Evolutionary conservation across 2,329 filamentous ascomycete genomes (phyloP).

Genomic region (Colletotrichum karsti): DNA sequence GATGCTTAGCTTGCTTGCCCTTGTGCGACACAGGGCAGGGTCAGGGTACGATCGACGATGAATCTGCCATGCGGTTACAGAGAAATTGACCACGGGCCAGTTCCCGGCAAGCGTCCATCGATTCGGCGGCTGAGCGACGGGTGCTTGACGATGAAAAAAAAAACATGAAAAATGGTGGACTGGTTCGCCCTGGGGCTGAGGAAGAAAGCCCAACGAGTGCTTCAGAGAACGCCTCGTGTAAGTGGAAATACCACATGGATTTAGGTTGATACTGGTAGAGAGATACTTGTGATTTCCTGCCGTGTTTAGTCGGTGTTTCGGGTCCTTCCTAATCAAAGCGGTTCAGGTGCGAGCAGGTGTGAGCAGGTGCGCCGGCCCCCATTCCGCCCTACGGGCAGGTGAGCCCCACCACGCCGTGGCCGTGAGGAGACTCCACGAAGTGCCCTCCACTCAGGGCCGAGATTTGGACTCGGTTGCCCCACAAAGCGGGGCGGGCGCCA

Average conservation of each 20-base stretch:
- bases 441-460: conserved; percentile 1
- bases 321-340: neutral
- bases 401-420: neutral
- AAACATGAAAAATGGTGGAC: neutral
- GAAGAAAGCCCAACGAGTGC: conserved; percentile 20
- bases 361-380: neutral
- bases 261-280: neutral
- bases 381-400: conserved; percentile 22
- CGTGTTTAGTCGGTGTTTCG: neutral
- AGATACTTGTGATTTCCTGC: neutral
- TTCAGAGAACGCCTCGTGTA: conserved; percentile 20
- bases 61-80: too few species aligned
- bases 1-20: neutral
- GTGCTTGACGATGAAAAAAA: neutral
- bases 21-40: neutral
- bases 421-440: too few species aligned
- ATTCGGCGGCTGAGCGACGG: neutral
- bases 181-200: conserved; percentile 25
- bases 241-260: conserved; percentile 27
- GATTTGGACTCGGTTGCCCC: neutral
- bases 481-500: neutral
- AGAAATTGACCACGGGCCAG: neutral
- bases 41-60: neutral
- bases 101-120: neutral
- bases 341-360: too few species aligned